Base-by-base conservation (phyloP, 2,329 filamentous ascomycete species). In the Septoria petroselini region DNA sequence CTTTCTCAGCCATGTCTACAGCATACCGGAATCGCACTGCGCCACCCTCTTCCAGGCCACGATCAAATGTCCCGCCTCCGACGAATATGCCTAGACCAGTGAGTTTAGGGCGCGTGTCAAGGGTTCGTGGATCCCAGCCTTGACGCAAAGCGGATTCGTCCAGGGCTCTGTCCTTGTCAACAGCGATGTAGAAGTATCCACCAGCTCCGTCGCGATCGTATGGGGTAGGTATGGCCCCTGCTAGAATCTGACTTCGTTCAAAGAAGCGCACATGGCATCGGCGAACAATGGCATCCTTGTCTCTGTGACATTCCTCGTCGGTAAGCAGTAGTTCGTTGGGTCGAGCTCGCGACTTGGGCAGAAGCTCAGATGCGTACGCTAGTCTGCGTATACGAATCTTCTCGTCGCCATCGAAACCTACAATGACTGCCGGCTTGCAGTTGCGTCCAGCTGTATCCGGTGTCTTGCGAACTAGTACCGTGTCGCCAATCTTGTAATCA, bases 1-100 rank as follows among this genome's bases (percentile, higher is more conserved):
- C 85, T 4, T 73, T 69, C 0, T 70, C 58, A 48, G 77, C 79
- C 50, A 81, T 80, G 60, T 94, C 88, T 19, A 91, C 83, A 0
- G 81, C 81, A 73, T 80, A 85, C 2, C 74, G 71, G 65, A 86
- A 85, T 19, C 81, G 65, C 0, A 90, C 75, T 0, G 75, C 81
- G 0, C 82, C 81, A 1, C 80, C 81, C 45, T 90, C 86, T 65
- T 90, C 86, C 0, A 94, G 71, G 0, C 87, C 88, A 23, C 85
- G 76, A 4, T 87, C 88, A 43, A 93, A 82, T 44, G 84, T 89
- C 0, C 88, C 88, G 14, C 85, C 84, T 1, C 88, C 88, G 57
- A 84, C 88, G 61, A 88, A 94, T 0, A 93, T 70, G 55, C 89
- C 86, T 3, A 91, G 68, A 0, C 83, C 85, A 37, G 23, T 52